Evolutionary conservation across 2,329 filamentous ascomycete genomes (phyloP).

Genomic region (Aureobasidium lini): DNA sequence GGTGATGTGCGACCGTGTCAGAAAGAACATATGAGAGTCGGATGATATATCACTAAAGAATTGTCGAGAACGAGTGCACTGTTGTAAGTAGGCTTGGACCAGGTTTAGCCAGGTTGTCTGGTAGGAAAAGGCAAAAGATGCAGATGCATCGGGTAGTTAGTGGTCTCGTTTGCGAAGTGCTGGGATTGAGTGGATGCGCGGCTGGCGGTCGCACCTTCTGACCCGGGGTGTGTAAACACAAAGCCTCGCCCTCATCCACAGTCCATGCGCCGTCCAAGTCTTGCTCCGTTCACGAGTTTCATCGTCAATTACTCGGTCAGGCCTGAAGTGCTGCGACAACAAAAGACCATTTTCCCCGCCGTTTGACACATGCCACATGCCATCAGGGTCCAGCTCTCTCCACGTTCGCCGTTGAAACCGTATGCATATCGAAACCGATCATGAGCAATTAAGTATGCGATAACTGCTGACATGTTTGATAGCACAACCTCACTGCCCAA

Average conservation of each 20-base stretch:
- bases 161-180: not conserved
- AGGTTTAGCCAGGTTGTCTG: no score
- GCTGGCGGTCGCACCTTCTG: conserved; percentile 4
- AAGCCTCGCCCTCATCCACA: not conserved
- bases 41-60: no score
- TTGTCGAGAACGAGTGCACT: not conserved
- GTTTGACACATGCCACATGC: conserved; percentile 11
- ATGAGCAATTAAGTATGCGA: not conserved
- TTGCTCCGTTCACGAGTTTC: not conserved
- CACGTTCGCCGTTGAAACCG: conserved; percentile 2
- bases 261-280: not conserved
- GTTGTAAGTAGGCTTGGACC: no score
- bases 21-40: no score
- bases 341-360: not conserved
- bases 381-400: not conserved
- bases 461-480: not conserved
- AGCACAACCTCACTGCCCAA: not conserved
- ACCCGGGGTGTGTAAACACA: conserved; percentile 2
- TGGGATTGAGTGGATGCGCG: not conserved
- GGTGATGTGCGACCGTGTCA: no score
- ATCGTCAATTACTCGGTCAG: not conserved
- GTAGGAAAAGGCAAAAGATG: not conserved
- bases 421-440: not conserved
- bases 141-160: not conserved
- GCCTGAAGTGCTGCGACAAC: not conserved